Conservation (phyloP, 1,139 yeast species). For the Yarrowia galli region DNA sequence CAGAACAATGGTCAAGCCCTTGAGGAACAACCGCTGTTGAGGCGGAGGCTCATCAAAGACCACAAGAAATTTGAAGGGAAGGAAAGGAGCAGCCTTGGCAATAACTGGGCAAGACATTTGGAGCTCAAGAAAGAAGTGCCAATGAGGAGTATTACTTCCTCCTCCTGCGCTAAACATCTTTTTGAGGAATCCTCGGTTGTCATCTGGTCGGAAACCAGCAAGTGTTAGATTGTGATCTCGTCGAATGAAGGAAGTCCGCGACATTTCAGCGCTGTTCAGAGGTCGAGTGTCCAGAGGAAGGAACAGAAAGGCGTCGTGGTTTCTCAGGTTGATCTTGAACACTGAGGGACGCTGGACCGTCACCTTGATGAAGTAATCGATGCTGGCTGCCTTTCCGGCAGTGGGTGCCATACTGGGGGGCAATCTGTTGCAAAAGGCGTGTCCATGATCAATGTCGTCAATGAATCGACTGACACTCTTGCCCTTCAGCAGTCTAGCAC, state of each 20-base stretch:
- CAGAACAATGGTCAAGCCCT: conserved; percentile 44
- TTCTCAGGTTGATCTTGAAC: conserved; percentile 59
- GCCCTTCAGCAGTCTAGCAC: conserved; percentile 35
- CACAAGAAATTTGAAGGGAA: conserved; percentile 46
- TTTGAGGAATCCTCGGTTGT: conserved; percentile 40
- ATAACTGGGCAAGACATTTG: conserved; percentile 35
- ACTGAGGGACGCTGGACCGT: conserved; percentile 65
- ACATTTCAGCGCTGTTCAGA: conserved; percentile 45
- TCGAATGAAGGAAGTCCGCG: conserved; percentile 46
- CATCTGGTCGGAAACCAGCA: conserved; percentile 32
- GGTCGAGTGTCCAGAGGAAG: conserved; percentile 60
- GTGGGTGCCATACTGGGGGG: conserved; percentile 36
- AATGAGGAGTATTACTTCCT: conserved; percentile 40
- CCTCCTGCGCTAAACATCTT: conserved; percentile 40
- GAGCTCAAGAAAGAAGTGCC: conserved; percentile 23
- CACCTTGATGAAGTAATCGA: conserved; percentile 61
- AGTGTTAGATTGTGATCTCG: conserved; percentile 44
- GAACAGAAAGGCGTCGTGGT: conserved; percentile 60
- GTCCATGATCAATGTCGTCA: conserved; percentile 23
- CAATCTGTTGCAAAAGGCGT: conserved; percentile 16
- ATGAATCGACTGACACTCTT: conserved; percentile 32
- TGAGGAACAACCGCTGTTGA: conserved; percentile 42
- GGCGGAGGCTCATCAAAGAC: conserved; percentile 43
- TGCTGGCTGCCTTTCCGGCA: conserved; percentile 30
- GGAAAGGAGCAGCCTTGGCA: conserved; percentile 35